These are phyloP conservation scores for Thalassiosira hispida DNA, from an alignment of 352 stramenopile species.

Conservation along the genomic window DNA sequence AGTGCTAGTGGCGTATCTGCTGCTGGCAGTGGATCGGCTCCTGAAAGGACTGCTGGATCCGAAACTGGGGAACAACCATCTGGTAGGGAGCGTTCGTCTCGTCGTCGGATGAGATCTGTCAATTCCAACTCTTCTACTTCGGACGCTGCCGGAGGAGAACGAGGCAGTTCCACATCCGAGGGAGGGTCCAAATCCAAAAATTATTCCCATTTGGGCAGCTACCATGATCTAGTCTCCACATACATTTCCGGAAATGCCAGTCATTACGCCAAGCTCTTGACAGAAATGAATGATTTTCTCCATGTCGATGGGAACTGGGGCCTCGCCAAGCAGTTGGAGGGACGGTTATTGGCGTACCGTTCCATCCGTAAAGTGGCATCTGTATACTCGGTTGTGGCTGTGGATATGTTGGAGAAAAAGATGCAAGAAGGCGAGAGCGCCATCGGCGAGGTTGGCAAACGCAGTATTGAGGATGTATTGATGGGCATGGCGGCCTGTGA, in stretches of 20 bases:
- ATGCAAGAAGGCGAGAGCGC: constrained; percentile 14
- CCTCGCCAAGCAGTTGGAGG: constrained; percentile 46
- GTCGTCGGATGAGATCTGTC: constrained; percentile 10
- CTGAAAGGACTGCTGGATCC: neutral
- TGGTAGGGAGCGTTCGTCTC: constrained; percentile 12
- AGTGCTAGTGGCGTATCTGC: neutral
- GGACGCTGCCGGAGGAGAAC: constrained; percentile 13
- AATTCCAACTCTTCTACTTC: constrained; percentile 16
- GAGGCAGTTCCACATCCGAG: neutral
- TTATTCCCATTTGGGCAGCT: constrained; percentile 26
- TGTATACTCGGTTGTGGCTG: constrained; percentile 34
- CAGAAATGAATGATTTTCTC: constrained; percentile 40
- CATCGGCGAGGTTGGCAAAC: constrained; percentile 14
- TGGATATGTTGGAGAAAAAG: constrained; percentile 30
- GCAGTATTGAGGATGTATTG: constrained; percentile 30
- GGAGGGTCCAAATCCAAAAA: constrained; percentile 8
- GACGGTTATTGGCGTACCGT: constrained; percentile 31
- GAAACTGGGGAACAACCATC: constrained; percentile 6
- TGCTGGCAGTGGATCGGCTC: neutral
- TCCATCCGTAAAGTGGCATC: constrained; percentile 33
- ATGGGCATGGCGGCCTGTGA: constrained; percentile 43
- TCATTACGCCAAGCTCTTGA: constrained; percentile 35
- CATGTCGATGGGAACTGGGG: constrained; percentile 40
- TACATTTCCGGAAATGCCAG: constrained; percentile 42
- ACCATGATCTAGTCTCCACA: constrained; percentile 48